These are phyloP conservation scores for Alternaria gaisen DNA, from an alignment of 2,329 filamentous ascomycete species.

Conservation along the genomic window DNA sequence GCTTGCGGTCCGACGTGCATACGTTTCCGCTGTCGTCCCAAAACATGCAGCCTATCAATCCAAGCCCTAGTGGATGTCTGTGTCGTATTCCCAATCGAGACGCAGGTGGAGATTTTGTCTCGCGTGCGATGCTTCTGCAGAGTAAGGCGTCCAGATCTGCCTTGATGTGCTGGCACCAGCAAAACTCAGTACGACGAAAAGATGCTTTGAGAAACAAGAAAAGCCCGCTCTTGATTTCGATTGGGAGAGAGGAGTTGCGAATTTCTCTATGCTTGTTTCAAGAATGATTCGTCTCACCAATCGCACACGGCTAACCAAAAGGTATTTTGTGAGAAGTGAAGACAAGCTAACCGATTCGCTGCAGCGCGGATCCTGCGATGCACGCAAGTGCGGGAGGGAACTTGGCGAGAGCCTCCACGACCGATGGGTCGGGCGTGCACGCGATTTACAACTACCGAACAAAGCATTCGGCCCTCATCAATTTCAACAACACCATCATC, in stretches of 20 bases:
- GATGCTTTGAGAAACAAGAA: not conserved
- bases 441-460: not conserved
- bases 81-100: not conserved
- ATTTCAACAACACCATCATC: constrained; percentile 1
- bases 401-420: constrained; percentile 7
- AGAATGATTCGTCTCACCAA: not conserved
- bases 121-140: not conserved
- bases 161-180: constrained; percentile 23
- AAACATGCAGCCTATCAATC: not conserved
- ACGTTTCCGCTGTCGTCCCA: not conserved
- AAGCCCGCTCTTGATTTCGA: not conserved
- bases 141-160: not conserved
- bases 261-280: not conserved
- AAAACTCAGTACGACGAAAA: not conserved
- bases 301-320: not conserved
- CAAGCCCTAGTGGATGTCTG: not conserved
- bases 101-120: not conserved
- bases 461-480: not conserved
- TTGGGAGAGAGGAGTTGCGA: not conserved
- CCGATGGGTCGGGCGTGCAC: constrained; percentile 16
- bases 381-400: constrained; percentile 10
- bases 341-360: constrained; percentile 8
- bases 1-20: not conserved
- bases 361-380: not conserved
- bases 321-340: not conserved